phyloP scores from a whole-genome alignment of 176 grass and related monocot species.

The Bonia amplexicaulis region DNA sequence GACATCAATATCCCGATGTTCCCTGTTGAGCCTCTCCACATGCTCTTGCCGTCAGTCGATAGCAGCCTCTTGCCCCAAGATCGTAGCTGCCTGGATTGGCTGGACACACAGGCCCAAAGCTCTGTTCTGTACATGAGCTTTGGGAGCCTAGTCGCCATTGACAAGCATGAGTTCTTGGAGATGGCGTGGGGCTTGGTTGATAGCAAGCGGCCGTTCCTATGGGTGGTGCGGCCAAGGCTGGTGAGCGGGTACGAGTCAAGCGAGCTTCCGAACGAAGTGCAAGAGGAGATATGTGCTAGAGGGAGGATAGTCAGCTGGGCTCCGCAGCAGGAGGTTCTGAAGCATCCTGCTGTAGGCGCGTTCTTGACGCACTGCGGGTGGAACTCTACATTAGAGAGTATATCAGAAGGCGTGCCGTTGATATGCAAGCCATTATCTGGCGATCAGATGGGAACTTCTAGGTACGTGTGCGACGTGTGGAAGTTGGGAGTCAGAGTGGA shows the following conservation, averaged over 20 bases:
- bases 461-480: not conserved
- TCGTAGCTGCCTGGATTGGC: conserved; percentile 12
- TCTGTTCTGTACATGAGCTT: not conserved
- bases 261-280: not conserved
- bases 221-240: conserved; percentile 17
- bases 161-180: not conserved
- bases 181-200: not conserved
- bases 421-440: not conserved
- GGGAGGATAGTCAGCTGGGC: conserved; percentile 9
- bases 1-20: not conserved
- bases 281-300: not conserved
- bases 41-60: not conserved
- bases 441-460: not conserved
- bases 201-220: conserved; percentile 1
- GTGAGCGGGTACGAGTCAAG: not conserved
- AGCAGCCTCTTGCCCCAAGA: not conserved
- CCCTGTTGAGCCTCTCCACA: conserved; percentile 12
- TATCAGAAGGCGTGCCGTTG: not conserved
- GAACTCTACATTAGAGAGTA: conserved; percentile 36
- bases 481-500: not conserved
- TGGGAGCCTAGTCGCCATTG: not conserved
- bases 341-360: conserved; percentile 1
- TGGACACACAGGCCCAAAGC: not conserved
- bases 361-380: conserved; percentile 69
- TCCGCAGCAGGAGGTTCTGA: conserved; percentile 23